Percentiles rank a stretch among this genome's conserved stretches.
These are phyloP conservation scores for Sodiomyces alkalinus DNA, from an alignment of 2,329 filamentous ascomycete genomes.

Conservation along the genomic window DNA sequence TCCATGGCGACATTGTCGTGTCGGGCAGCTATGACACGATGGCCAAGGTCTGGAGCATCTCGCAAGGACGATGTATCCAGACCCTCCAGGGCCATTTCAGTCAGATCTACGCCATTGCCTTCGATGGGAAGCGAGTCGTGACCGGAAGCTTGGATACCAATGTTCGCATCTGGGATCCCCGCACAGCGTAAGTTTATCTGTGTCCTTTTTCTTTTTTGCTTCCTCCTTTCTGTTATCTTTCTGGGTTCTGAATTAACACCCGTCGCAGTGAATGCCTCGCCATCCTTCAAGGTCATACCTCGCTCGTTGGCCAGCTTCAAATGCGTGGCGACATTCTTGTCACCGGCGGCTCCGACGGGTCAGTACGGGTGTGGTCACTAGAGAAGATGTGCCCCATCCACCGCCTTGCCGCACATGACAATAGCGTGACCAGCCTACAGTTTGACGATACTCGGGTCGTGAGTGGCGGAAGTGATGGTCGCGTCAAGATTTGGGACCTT, in stretches of 20 bases:
- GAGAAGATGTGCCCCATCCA: slow-evolving; percentile 86
- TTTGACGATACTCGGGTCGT: slow-evolving; percentile 95
- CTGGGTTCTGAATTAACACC: too few relatives aligned
- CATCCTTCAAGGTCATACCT: slow-evolving; percentile 92
- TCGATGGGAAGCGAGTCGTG: slow-evolving; percentile 83
- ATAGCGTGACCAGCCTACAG: slow-evolving; percentile 93
- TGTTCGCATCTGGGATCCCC: slow-evolving; percentile 90
- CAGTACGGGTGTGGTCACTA: slow-evolving; percentile 90
- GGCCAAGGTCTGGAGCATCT: slow-evolving; percentile 95
- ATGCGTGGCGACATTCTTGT: slow-evolving; percentile 91
- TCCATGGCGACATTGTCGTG: slow-evolving; percentile 93
- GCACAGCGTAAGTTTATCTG: slow-evolving; percentile 50
- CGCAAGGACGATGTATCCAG: slow-evolving; percentile 79
- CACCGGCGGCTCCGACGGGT: slow-evolving; percentile 90
- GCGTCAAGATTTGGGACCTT: slow-evolving; percentile 96
- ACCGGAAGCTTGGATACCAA: slow-evolving; percentile 95
- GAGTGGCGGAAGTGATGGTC: slow-evolving; percentile 89
- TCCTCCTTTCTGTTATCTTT: too few relatives aligned
- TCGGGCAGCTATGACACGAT: slow-evolving; percentile 97
- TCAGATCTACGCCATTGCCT: slow-evolving; percentile 97
- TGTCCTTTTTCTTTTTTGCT: background rate
- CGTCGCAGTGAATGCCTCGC: slow-evolving; percentile 58
- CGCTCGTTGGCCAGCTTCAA: slow-evolving; percentile 88
- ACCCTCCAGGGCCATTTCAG: slow-evolving; percentile 92
- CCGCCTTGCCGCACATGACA: slow-evolving; percentile 88